These are phyloP conservation scores for Bacidia gigantensis DNA, from an alignment of 495 filamentous ascomycete species.

Conservation along the genomic window DNA sequence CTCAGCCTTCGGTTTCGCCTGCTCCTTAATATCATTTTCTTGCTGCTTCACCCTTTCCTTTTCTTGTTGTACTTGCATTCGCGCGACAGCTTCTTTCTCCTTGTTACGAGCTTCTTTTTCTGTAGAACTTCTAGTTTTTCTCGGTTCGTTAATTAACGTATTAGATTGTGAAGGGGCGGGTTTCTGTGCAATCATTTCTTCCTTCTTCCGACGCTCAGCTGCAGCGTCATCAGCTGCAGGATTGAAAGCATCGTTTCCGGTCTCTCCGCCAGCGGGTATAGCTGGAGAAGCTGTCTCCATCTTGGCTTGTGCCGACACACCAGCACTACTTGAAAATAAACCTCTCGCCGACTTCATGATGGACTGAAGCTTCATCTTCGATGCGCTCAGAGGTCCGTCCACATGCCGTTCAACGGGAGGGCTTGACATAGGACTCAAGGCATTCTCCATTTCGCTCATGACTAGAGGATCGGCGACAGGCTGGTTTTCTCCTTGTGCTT, in stretches of 20 bases:
- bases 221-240: background rate
- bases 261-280: conserved; percentile 1
- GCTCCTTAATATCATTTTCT: conserved; percentile 42
- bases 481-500: too few species aligned
- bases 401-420: conserved; percentile 34
- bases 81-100: conserved; percentile 49
- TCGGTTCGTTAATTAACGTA: conserved; percentile 31
- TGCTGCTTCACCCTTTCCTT: conserved; percentile 51
- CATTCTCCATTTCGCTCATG: background rate
- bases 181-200: conserved; percentile 1
- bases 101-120: conserved; percentile 54
- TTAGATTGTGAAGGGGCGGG: background rate
- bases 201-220: background rate
- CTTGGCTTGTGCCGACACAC: conserved; percentile 63
- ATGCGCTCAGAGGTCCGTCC: conserved; percentile 73
- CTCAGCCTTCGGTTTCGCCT: conserved; percentile 3
- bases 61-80: conserved; percentile 38
- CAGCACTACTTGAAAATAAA: conserved; percentile 67
- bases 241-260: background rate
- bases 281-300: conserved; percentile 37
- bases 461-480: too few species aligned
- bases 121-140: conserved; percentile 58
- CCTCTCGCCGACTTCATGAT: conserved; percentile 76
- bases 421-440: background rate
- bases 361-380: conserved; percentile 76